phyloP scores from a whole-genome alignment of 1,139 yeast genomes.

The Sugiyamaella neomexicana region DNA sequence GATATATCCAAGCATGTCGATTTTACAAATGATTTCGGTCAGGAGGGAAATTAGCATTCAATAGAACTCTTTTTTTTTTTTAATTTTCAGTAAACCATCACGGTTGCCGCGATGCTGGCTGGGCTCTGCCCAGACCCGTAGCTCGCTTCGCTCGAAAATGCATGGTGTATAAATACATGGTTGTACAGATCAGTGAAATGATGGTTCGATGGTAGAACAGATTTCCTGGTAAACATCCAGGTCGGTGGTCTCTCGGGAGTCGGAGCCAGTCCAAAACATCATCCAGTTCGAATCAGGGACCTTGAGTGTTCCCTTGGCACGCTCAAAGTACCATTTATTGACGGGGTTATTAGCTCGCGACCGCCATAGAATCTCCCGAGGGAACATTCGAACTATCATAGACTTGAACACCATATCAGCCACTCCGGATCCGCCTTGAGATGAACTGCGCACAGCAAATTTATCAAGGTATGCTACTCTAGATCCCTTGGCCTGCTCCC shows the following conservation, averaged over 20 bases:
- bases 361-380: conserved; percentile 82
- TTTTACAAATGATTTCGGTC: conserved; percentile 94
- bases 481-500: conserved; percentile 49
- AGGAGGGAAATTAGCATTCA: conserved; percentile 72
- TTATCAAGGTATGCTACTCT: conserved; percentile 74
- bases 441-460: conserved; percentile 78
- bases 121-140: conserved; percentile 5
- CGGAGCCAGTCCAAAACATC: conserved; percentile 64
- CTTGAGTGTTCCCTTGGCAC: conserved; percentile 72
- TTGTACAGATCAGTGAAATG: conserved; percentile 30
- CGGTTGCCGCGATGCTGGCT: background rate
- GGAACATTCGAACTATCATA: conserved; percentile 63
- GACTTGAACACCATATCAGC: conserved; percentile 91
- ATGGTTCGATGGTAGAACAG: conserved; percentile 35
- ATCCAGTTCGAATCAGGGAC: conserved; percentile 61
- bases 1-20: conserved; percentile 83
- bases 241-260: conserved; percentile 38
- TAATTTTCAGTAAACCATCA: too few species aligned
- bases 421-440: conserved; percentile 90
- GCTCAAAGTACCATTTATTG: conserved; percentile 95
- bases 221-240: conserved; percentile 41
- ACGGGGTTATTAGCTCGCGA: conserved; percentile 85
- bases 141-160: conserved; percentile 2
- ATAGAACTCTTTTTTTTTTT: too few species aligned
- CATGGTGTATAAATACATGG: too few species aligned